Percentiles rank a stretch among this genome's conserved stretches.
Conservation (phyloP, 768 basidiomycete genomes). For the Suillus discolor region DNA sequence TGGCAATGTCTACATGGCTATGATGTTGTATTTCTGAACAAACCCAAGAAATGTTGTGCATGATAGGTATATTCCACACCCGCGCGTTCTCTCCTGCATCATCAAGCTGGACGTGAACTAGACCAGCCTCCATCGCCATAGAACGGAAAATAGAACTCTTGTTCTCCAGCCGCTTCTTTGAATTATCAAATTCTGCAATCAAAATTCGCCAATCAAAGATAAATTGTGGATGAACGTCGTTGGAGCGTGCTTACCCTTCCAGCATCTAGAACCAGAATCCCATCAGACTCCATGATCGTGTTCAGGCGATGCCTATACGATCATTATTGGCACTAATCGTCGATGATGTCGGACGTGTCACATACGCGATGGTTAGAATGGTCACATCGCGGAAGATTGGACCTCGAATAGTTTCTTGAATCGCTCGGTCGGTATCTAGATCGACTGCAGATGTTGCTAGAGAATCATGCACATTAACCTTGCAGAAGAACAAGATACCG, state of each 20-base stretch:
- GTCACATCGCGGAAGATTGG: conserved; percentile 77
- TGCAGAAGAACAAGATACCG: not conserved
- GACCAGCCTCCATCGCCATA: conserved; percentile 66
- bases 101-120: conserved; percentile 24
- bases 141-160: conserved; percentile 61
- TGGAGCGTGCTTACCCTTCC: conserved; percentile 52
- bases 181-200: conserved; percentile 82
- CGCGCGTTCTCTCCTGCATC: not conserved
- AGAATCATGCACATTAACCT: conserved; percentile 8
- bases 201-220: conserved; percentile 20
- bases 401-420: conserved; percentile 86
- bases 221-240: not conserved
- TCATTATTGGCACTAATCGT: conserved; percentile 5
- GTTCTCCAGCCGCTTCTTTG: conserved; percentile 62
- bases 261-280: conserved; percentile 79
- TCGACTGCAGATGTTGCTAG: conserved; percentile 88
- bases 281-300: conserved; percentile 81
- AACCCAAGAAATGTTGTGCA: not conserved
- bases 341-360: conserved; percentile 11
- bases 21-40: not conserved
- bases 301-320: conserved; percentile 69
- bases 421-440: conserved; percentile 84
- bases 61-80: not conserved
- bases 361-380: conserved; percentile 85
- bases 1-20: not conserved